These are phyloP conservation scores for Pythium brassicae DNA, from an alignment of 352 stramenopile species.

Conservation along the genomic window DNA sequence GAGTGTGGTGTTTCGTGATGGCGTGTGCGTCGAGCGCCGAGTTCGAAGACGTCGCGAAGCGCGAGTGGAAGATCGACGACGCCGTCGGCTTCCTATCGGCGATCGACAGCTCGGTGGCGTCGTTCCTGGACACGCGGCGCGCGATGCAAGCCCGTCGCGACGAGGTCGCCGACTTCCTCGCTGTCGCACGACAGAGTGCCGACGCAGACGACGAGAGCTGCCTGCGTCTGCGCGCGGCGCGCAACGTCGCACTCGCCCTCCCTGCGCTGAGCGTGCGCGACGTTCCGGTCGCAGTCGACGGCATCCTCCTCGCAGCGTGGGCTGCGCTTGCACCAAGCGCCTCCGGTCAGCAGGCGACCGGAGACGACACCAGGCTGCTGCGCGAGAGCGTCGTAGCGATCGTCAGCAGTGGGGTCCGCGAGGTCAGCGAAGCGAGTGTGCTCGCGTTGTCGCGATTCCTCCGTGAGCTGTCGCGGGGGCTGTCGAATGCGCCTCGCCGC, in stretches of 20 bases:
- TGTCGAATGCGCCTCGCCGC: slow-evolving; percentile 11
- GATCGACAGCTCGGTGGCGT: slow-evolving; percentile 8
- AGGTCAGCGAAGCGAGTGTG: neutral
- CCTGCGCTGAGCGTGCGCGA: slow-evolving; percentile 18
- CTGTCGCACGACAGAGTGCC: slow-evolving; percentile 3
- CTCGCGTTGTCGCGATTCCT: slow-evolving; percentile 8
- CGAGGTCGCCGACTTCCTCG: slow-evolving; percentile 28
- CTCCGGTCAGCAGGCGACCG: neutral
- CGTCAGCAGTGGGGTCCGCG: slow-evolving; percentile 4
- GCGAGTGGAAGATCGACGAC: slow-evolving; percentile 34
- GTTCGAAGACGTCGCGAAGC: slow-evolving; percentile 18
- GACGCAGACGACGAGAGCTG: slow-evolving; percentile 6
- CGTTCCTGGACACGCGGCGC: slow-evolving; percentile 27
- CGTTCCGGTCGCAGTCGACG: slow-evolving; percentile 17
- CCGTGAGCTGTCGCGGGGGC: slow-evolving; percentile 15
- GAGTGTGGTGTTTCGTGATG: slow-evolving; percentile 38
- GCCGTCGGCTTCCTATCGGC: slow-evolving; percentile 18
- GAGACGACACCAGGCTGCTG: slow-evolving; percentile 16
- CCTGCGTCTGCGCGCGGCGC: slow-evolving; percentile 19
- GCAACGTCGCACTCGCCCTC: slow-evolving; percentile 24
- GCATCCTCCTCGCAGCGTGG: slow-evolving; percentile 4
- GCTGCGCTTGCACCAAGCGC: neutral
- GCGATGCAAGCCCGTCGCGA: slow-evolving; percentile 16
- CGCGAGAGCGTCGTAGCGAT: slow-evolving; percentile 22
- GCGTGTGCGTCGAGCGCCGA: slow-evolving; percentile 21